Conservation (phyloP, 805 yeast species). For the Cyberlindnera saturnus region DNA sequence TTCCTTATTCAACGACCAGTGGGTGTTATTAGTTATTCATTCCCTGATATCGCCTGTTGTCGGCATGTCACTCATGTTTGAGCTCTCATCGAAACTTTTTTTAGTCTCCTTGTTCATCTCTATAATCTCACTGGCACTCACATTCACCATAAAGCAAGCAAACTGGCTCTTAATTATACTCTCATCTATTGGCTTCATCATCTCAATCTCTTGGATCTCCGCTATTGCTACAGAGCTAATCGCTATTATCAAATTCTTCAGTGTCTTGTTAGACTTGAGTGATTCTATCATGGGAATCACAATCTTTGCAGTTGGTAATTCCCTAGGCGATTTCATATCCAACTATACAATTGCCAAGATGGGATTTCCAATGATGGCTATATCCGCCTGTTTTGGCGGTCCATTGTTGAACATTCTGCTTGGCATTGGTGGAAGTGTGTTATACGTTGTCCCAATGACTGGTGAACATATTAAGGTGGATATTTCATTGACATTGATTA, state of each 20-base stretch:
- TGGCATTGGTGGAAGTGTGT: conserved; percentile 73
- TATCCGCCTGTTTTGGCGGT: conserved; percentile 94
- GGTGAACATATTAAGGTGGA: conserved; percentile 27
- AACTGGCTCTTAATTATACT: neutral
- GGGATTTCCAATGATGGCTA: conserved; percentile 89
- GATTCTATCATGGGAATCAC: conserved; percentile 86
- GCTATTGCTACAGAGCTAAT: conserved; percentile 42
- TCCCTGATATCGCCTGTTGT: too few relatives aligned
- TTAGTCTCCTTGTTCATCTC: conserved; percentile 25
- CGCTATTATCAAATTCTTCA: conserved; percentile 53
- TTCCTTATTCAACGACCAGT: too few relatives aligned
- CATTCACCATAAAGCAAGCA: too few relatives aligned
- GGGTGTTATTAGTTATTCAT: too few relatives aligned
- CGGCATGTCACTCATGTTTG: too few relatives aligned
- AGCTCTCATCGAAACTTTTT: conserved; percentile 18
- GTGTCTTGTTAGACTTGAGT: conserved; percentile 53
- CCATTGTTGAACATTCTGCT: conserved; percentile 74
- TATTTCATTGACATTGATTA: conserved; percentile 31
- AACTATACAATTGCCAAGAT: conserved; percentile 74
- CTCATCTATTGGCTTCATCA: conserved; percentile 54
- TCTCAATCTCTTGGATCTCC: conserved; percentile 71
- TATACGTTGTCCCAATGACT: conserved; percentile 32
- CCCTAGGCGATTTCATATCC: conserved; percentile 84
- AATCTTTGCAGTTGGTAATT: conserved; percentile 89
- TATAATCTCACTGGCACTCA: neutral